These are phyloP conservation scores for Paecilomyces fulvus DNA, from an alignment of 2,329 filamentous ascomycete species.

Conservation along the genomic window DNA sequence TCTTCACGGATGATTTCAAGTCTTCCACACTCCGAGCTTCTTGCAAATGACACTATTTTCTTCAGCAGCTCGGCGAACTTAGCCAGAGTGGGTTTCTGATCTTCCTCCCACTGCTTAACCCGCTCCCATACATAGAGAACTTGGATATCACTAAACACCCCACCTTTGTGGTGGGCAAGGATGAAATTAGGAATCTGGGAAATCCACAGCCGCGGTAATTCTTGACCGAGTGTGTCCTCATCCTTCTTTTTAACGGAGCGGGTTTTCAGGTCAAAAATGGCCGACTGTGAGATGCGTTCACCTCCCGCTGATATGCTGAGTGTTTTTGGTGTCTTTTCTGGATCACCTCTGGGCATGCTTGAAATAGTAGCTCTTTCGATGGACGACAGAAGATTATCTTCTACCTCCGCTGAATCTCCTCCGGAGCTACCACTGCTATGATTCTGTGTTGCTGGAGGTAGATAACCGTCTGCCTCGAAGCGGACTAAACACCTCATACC, in stretches of 20 bases:
- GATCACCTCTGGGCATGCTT: neutral
- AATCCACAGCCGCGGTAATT: conserved; percentile 42
- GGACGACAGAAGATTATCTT: conserved; percentile 1
- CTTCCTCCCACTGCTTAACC: conserved; percentile 35
- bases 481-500: conserved; percentile 45
- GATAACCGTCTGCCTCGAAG: conserved; percentile 54
- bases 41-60: conserved; percentile 14
- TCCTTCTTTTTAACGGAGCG: conserved; percentile 28
- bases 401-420: neutral
- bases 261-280: conserved; percentile 48
- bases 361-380: conserved; percentile 1
- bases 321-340: neutral
- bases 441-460: neutral
- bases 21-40: conserved; percentile 9
- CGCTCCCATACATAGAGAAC: conserved; percentile 29
- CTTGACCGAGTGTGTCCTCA: conserved; percentile 28
- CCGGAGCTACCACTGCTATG: neutral
- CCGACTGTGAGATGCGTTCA: conserved; percentile 28
- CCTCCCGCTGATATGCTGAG: conserved; percentile 16
- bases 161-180: conserved; percentile 41
- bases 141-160: conserved; percentile 36
- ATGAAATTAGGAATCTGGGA: conserved; percentile 45
- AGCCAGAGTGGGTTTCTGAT: conserved; percentile 20
- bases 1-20: conserved; percentile 19
- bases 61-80: conserved; percentile 12